phyloP scores from a whole-genome alignment of 2,329 filamentous ascomycete species.

The Fusarium sp. region DNA sequence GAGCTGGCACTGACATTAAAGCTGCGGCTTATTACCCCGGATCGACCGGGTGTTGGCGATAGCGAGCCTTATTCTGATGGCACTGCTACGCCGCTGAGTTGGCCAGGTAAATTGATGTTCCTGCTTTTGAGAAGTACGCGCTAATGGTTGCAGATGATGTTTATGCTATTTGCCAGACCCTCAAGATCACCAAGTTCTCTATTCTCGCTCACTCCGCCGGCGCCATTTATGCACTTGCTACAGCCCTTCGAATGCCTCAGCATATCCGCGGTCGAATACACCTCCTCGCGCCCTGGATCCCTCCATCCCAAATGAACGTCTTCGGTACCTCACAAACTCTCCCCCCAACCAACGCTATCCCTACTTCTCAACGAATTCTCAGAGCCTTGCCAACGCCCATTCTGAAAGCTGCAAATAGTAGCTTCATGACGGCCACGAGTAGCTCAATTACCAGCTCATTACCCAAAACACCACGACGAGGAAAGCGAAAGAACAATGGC shows the following conservation, averaged over 20 bases:
- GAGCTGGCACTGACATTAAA: constrained; percentile 90
- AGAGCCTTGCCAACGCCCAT: constrained; percentile 90
- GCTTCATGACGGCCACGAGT: constrained; percentile 92
- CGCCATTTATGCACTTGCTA: constrained; percentile 97
- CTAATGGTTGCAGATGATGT: constrained; percentile 71
- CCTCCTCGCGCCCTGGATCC: constrained; percentile 95
- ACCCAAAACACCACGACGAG: constrained; percentile 70
- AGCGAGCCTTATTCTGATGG: constrained; percentile 87
- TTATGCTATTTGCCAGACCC: constrained; percentile 88
- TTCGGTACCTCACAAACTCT: constrained; percentile 78
- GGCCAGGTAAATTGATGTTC: constrained; percentile 76
- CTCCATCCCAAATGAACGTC: constrained; percentile 89
- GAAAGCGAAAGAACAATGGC: constrained; percentile 67
- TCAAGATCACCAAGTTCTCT: constrained; percentile 96
- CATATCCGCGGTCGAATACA: constrained; percentile 95
- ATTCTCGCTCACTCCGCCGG: constrained; percentile 96
- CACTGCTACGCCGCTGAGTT: constrained; percentile 86
- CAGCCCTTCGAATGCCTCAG: constrained; percentile 93
- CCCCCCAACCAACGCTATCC: constrained; percentile 85
- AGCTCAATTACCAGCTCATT: constrained; percentile 84
- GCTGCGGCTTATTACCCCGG: constrained; percentile 89
- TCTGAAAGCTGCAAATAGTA: constrained; percentile 92
- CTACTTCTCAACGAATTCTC: constrained; percentile 90
- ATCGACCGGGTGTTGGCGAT: constrained; percentile 92
- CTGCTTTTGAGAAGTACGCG: accelerated